A percentile compares a stretch with the other conserved stretches of the same genome.
Conservation (phyloP, 352 stramenopile species). For the Phytophthora citricola region DNA sequence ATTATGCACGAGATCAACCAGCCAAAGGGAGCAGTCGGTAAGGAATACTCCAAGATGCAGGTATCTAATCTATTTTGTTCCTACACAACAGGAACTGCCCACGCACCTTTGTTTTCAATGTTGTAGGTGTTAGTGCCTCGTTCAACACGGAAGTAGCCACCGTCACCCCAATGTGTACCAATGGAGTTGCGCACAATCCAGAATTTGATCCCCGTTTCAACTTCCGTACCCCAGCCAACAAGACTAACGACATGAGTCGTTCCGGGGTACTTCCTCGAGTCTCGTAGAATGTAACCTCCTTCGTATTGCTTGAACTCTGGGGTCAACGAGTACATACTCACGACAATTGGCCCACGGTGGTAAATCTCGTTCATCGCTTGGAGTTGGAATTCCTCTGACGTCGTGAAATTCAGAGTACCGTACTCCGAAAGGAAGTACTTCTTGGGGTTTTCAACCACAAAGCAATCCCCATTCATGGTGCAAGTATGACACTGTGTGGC, state of each 20-base stretch:
- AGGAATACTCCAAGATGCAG: too few species aligned
- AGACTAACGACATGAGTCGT: constrained; percentile 94
- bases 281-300: constrained; percentile 87
- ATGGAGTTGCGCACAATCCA: constrained; percentile 96
- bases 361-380: constrained; percentile 96
- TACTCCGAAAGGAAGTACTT: constrained; percentile 75
- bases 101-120: constrained; percentile 71
- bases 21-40: too few species aligned
- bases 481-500: constrained; percentile 68
- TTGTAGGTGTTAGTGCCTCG: constrained; percentile 76
- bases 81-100: constrained; percentile 69
- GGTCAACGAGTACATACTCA: constrained; percentile 88
- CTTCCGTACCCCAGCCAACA: constrained; percentile 92
- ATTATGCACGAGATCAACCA: too few species aligned
- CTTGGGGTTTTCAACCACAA: constrained; percentile 57
- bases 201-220: constrained; percentile 87
- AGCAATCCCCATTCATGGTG: constrained; percentile 55
- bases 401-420: constrained; percentile 78
- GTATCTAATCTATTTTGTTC: constrained; percentile 1
- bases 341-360: constrained; percentile 93
- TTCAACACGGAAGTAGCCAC: constrained; percentile 71
- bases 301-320: constrained; percentile 85
- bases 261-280: constrained; percentile 66
- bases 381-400: constrained; percentile 59
- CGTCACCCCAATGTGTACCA: constrained; percentile 71